Base-by-base conservation (phyloP, 2,329 filamentous ascomycete genomes). In the Teratosphaeria gauchensis region DNA sequence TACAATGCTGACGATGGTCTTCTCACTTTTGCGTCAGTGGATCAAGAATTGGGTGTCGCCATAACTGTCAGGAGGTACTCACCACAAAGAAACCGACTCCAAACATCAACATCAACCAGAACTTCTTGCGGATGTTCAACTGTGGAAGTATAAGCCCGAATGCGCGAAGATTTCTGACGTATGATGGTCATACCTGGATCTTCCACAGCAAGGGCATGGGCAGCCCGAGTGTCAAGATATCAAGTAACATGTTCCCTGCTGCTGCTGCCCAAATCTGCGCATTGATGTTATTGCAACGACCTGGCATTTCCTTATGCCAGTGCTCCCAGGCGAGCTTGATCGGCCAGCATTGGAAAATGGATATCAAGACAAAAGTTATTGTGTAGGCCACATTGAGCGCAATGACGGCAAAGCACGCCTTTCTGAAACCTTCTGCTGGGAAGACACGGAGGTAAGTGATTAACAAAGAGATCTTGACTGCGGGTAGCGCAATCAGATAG, bases 361-460 rank as follows among this genome's bases (percentile, higher is more conserved):
- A 61, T 3, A 61, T 54, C 57, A 61, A 28, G 4, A 61, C 7
- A 19, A 61, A 61, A 4, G 59, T 54, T 14, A 61, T 51, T 21
- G 21, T 54, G 52, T 59, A 61, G 21, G 32, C 35, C 9, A 46
- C 33, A 33, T 57, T 56, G 7, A 53, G 51, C 1, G 51, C 59
- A 54, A 69, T 68, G 55, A 68, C 61, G 12, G 59, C 57, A 28
- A 67, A 65, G 55, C 66, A 68, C 12, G 62, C 61, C 14, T 64
- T 61, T 31, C 69, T 66, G 53, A 73, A 71, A 21, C 59, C 59
- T 19, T 64, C 58, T 14, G 69, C 57, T 19, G 65, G 64, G 54
- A 74, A 75, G 46, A 73, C 69, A 48, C 72, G 69, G 51, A 71
- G 66, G 60, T 73, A 72, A 6, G 70, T 65, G 24, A 65, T 65